These are phyloP conservation scores for Thalia dealbata DNA, from an alignment of 176 grass and related monocot species.

Conservation along the genomic window DNA sequence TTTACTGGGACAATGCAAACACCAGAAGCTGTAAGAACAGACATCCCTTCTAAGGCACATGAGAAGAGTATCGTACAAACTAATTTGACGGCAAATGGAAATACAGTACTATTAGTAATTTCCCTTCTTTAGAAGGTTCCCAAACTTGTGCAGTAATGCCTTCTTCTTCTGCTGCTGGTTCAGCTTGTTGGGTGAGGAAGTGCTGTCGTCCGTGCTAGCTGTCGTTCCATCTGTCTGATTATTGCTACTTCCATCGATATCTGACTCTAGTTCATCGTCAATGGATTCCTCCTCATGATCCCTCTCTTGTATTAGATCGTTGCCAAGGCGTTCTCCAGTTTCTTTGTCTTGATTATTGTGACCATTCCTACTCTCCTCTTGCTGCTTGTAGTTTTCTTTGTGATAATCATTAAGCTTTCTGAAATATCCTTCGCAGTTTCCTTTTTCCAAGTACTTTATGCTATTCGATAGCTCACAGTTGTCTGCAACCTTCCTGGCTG, in stretches of 20 bases:
- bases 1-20: slow-evolving; percentile 1
- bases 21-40: not conserved
- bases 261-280: slow-evolving; percentile 31
- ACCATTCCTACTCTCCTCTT: slow-evolving; percentile 32
- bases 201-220: slow-evolving; percentile 20
- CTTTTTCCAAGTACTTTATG: slow-evolving; percentile 24
- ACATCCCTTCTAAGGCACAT: not conserved
- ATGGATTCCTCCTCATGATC: slow-evolving; percentile 27
- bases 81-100: not conserved
- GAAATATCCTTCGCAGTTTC: not conserved
- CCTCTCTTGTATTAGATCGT: slow-evolving; percentile 39
- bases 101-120: not conserved
- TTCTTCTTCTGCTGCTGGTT: slow-evolving; percentile 64
- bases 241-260: slow-evolving; percentile 28
- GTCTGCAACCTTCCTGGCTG: slow-evolving; percentile 29
- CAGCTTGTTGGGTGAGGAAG: slow-evolving; percentile 33
- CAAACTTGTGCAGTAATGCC: slow-evolving; percentile 75
- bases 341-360: slow-evolving; percentile 14
- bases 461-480: slow-evolving; percentile 12
- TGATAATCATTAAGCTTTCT: not conserved
- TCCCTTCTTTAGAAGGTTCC: slow-evolving; percentile 85
- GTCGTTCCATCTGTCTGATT: slow-evolving; percentile 38
- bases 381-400: slow-evolving; percentile 35
- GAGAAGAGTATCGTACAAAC: not conserved
- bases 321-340: slow-evolving; percentile 18